Percentiles rank a stretch among this genome's conserved stretches.
Conservation (phyloP, 345 rosid species). For the Passiflora organensis region DNA sequence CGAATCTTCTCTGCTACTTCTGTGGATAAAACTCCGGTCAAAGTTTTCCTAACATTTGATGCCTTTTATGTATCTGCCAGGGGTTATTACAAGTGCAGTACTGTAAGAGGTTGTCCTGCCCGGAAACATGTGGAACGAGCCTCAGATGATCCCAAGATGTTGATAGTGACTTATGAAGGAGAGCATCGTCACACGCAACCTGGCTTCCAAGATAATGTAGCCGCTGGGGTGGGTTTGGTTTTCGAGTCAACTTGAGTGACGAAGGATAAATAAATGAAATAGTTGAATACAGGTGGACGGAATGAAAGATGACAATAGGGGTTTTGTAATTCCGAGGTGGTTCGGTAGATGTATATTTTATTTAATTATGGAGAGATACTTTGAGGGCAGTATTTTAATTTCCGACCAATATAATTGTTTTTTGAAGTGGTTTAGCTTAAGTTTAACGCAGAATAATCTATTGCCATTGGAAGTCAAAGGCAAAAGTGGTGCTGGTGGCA, state of each 20-base stretch:
- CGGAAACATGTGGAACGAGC: conserved; percentile 97
- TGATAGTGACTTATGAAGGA: conserved; percentile 87
- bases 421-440: too few relatives aligned
- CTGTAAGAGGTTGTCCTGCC: conserved; percentile 81
- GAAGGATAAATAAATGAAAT: not conserved
- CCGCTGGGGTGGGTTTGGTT: conserved; percentile 37
- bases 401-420: too few relatives aligned
- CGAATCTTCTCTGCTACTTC: not conserved
- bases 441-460: too few relatives aligned
- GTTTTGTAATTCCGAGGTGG: conserved; percentile 6
- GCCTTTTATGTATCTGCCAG: conserved; percentile 23
- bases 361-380: not conserved
- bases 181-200: conserved; percentile 67
- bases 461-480: too few relatives aligned
- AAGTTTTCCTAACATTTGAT: too few relatives aligned
- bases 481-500: too few relatives aligned
- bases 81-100: conserved; percentile 92
- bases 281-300: not conserved
- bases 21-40: too few relatives aligned
- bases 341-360: conserved; percentile 5
- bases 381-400: too few relatives aligned
- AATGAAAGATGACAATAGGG: not conserved
- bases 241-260: conserved; percentile 40
- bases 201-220: conserved; percentile 34
- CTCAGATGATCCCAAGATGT: conserved; percentile 73